Evolutionary conservation across 352 stramenopile species (phyloP), one percentile per base, ranked within the genome.

Genomic region (Poterioochromonas sp.): DNA sequence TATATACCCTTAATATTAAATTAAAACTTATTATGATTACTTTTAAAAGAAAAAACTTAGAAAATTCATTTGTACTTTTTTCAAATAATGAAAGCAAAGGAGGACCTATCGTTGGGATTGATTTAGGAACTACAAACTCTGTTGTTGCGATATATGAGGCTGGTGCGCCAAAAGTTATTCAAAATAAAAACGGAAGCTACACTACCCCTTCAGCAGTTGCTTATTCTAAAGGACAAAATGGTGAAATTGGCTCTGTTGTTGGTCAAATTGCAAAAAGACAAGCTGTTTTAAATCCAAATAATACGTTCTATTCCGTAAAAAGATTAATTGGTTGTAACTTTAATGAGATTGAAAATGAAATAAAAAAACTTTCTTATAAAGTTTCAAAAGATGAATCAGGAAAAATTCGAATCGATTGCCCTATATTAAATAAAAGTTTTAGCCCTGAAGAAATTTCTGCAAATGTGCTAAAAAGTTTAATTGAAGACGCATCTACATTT

Each of bases 281-380:
- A 83, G 93, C 93, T 32, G 91, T 97, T 8, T 98, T 92, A 41
- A 98, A 99, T 86, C 92, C 93, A 12, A 87, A 94, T 82, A 98
- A 98, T 85, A 99, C 95, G 20, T 87, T 99, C 58, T 98, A 97
- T 84, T 94, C 93, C 29, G 90, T 95, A 29, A 99, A 99, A 87
- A 91, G 91, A 43, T 83, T 99, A 3, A 98, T 98, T 79, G 95
- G 95, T 79, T 88, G 93, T 79, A 88, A 87, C 58, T 97, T 91
- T 83, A 78, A 87, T 29, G 94, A 98, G 84, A 89, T 90, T 79
- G 32, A 49, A 1, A 54, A 76, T 74, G 32, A 73, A 74, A 76
- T 22, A 37, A 80, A 76, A 11, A 41, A 58, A 29, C 29, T 62
- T 32, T 5, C 37, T 22, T n/a, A n/a, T n/a, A 41, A 49, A 1